Evolutionary conservation across 176 grass and related monocot species (phyloP), one percentile per base, ranked within the genome.

Genomic region (Rhynchospora breviuscula): DNA sequence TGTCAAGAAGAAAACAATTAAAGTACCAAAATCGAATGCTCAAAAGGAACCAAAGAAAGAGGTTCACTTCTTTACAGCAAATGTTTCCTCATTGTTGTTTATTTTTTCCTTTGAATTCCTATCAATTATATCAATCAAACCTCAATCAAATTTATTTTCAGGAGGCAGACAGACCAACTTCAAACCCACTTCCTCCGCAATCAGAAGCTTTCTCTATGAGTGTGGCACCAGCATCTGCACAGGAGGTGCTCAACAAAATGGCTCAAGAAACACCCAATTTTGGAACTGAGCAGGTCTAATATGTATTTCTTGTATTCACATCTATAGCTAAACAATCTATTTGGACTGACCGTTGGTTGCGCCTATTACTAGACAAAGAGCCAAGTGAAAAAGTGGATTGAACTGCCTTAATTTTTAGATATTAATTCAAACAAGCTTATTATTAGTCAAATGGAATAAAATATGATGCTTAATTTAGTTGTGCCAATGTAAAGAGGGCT

Each of bases 241-340:
- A 89, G 77, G 89, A 95, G 86, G 81, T 83, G 78, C 93, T 95
- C 52, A 91, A 99, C 31, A 95, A 91, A 93, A 91, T 95, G 88
- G 88, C 96, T 77, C 96, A 95, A 83, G 85, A 99, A 81, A 94
- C 85, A 86, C 96, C 96, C 62, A 99, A 99, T 88, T 99, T 99
- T 64, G 96, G 96, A 89, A 99, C 96, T 58, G 96, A 99, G 85
- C 96, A 93, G 89, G 96, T 85, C 78, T 43, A 79, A 83, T 15
- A 49, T 45, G 53, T 84, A 19, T 49, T 85, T 83, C 43, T 77
- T 48, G 45, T 79, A 81, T 71, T 71, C 46, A 9, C 9, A 47
- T 71, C 67, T 71, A 47, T 0, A 71, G 9, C 67, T 19, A 3
- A 46, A 46, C 40, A 46, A 69, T 19, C 67, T 71, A 2, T 71